phyloP scores from a whole-genome alignment of 306 rosid species.

The Lathyrus sativus region DNA sequence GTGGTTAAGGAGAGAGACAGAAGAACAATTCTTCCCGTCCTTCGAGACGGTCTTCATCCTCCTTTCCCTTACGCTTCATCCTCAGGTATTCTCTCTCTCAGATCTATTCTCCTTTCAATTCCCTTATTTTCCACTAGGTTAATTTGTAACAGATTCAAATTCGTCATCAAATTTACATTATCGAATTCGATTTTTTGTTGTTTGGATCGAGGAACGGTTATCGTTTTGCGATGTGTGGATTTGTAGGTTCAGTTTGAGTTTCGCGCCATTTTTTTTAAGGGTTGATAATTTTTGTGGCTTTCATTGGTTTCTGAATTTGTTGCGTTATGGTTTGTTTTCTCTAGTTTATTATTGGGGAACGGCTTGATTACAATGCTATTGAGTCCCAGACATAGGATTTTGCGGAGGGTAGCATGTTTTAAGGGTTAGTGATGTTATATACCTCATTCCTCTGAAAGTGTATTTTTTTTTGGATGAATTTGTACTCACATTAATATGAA shows the following conservation, averaged over 20 bases:
- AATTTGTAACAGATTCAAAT: not conserved
- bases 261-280: constrained; percentile 1
- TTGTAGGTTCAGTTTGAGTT: constrained; percentile 13
- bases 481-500: not conserved
- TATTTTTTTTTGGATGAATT: too few relatives aligned
- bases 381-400: not conserved
- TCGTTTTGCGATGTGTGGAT: not conserved
- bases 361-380: constrained; percentile 9
- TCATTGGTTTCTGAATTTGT: constrained; percentile 8
- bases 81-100: constrained; percentile 40
- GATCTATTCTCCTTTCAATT: constrained; percentile 8
- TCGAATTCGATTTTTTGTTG: not conserved
- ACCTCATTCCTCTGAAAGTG: not conserved
- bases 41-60: constrained; percentile 83
- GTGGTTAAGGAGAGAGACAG: constrained; percentile 15
- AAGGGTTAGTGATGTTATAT: not conserved
- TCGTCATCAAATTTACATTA: not conserved
- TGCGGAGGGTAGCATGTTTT: not conserved
- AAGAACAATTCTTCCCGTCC: constrained; percentile 66
- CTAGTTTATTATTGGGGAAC: not conserved
- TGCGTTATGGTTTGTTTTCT: constrained; percentile 1
- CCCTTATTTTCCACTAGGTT: not conserved
- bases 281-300: not conserved
- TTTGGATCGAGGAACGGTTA: not conserved
- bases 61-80: constrained; percentile 43